These are phyloP conservation scores for Incumbomyces lentus DNA, from an alignment of 2,329 filamentous ascomycete species.

Conservation along the genomic window DNA sequence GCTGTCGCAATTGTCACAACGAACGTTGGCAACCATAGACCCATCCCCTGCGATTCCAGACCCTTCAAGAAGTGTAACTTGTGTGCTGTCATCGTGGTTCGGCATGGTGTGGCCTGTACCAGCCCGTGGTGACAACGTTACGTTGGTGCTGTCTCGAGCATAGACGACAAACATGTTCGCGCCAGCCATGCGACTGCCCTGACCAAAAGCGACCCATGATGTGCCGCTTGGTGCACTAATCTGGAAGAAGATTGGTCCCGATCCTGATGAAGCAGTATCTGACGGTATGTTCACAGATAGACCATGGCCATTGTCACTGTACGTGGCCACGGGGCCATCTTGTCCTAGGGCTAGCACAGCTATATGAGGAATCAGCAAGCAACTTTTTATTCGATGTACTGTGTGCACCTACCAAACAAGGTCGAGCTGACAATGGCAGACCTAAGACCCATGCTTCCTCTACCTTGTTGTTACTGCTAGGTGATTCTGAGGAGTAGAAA, in stretches of 20 bases:
- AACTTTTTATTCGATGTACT: too few relatives aligned
- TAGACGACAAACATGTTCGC: conserved; percentile 53
- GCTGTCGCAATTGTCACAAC: conserved; percentile 43
- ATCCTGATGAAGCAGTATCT: conserved; percentile 39
- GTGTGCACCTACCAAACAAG: conserved; percentile 5
- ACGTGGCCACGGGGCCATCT: conserved; percentile 10
- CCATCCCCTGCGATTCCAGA: conserved; percentile 41
- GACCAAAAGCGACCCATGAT: conserved; percentile 47
- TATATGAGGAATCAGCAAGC: conserved; percentile 1
- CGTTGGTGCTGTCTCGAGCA: conserved; percentile 43
- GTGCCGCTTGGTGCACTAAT: conserved; percentile 43
- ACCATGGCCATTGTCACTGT: conserved; percentile 7
- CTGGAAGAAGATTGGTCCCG: conserved; percentile 49
- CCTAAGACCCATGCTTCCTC: conserved; percentile 4
- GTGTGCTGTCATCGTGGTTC: conserved; percentile 29
- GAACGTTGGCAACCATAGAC: conserved; percentile 47
- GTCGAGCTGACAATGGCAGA: not conserved
- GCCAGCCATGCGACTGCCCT: conserved; percentile 44
- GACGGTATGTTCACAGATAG: conserved; percentile 44
- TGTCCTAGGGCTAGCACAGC: conserved; percentile 16
- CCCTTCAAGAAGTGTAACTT: conserved; percentile 42
- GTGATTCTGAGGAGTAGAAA: not conserved
- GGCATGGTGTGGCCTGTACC: conserved; percentile 37
- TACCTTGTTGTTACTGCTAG: not conserved
- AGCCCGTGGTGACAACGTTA: conserved; percentile 46